A percentile compares a stretch with the other conserved stretches of the same genome.
Evolutionary conservation across 2,329 filamentous ascomycete species (phyloP).

Genomic region (Didymella exigua): DNA sequence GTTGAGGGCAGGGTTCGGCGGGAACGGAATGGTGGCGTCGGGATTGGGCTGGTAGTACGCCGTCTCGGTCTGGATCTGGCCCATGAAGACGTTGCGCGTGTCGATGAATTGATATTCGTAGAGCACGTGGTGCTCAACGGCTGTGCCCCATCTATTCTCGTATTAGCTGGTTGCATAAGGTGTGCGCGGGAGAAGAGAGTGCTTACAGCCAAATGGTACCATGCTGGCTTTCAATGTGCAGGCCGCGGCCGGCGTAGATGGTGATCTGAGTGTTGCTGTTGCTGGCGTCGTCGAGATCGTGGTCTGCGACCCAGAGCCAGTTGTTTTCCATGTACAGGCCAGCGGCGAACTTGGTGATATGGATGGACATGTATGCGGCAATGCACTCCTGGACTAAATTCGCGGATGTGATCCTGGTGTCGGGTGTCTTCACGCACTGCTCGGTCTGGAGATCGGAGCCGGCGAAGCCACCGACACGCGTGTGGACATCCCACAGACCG

Average conservation of each 20-base stretch:
- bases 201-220: slow-evolving; percentile 59
- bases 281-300: slow-evolving; percentile 74
- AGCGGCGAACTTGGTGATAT: slow-evolving; percentile 60
- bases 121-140: slow-evolving; percentile 64
- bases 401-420: slow-evolving; percentile 56
- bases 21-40: slow-evolving; percentile 70
- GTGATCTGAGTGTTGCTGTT: slow-evolving; percentile 70
- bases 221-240: slow-evolving; percentile 67
- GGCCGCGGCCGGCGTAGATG: slow-evolving; percentile 84
- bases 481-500: slow-evolving; percentile 86
- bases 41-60: slow-evolving; percentile 86
- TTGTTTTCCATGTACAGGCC: slow-evolving; percentile 81
- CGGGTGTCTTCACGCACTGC: slow-evolving; percentile 77
- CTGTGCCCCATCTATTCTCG: slow-evolving; percentile 66
- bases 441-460: slow-evolving; percentile 79
- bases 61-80: slow-evolving; percentile 85
- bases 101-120: slow-evolving; percentile 85
- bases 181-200: slow-evolving; percentile 62
- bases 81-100: slow-evolving; percentile 81
- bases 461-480: slow-evolving; percentile 79
- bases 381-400: slow-evolving; percentile 68
- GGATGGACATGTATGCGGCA: slow-evolving; percentile 66
- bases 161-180: slow-evolving; percentile 7
- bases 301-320: slow-evolving; percentile 89
- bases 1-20: slow-evolving; percentile 60